Evolutionary conservation across 805 yeast genomes (phyloP), one percentile per base, ranked within the genome.

Genomic region (Cyberlindnera suaveolens): DNA sequence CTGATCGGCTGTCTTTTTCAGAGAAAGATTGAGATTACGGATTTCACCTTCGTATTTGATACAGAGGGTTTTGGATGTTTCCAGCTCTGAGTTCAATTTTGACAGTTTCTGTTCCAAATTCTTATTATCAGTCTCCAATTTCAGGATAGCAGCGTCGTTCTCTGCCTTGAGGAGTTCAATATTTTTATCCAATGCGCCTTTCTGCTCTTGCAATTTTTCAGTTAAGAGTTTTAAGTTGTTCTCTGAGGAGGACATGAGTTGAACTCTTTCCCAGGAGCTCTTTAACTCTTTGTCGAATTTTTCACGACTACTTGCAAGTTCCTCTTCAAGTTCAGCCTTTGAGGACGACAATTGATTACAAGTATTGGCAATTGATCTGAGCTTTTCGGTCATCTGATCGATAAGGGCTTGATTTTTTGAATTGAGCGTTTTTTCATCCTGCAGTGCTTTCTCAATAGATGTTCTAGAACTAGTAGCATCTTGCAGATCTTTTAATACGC

Each of bases 331-430:
- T 4, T 18, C 23, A 6, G 50, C 48, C 34, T 58, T 61, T 19
- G 58, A 63, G 1, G 31, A 17, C 15, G 55, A 54, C 16, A 65
- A 40, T 7, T 58, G 61, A 33, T 60, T 59, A 36, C 53, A 62
- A 7, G 54, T 53, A 6, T 53, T 46, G 2, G 76, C 75, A 15
- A 77, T 56, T 1, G 65, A 58, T 50, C 70, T 69, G 33, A 76
- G 52, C 52, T 74, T 75, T 15, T 65, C 72, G 0, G 75, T 68
- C 37, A 75, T 47, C 44, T 69, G 72, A 4, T 67, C 63, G 19
- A 71, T 65, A 27, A 71, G 49, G 1, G 50, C 35, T 27, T 65
- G 64, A 33, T 64, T 64, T 30, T 61, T 57, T 3, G 19, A 16
- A 17, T 33, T 33, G 35, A 18, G 4, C n/a, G 11, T 35, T 43